Evolutionary conservation across 495 filamentous ascomycete species (phyloP).

Genomic region (Aspergillus baeticus): DNA sequence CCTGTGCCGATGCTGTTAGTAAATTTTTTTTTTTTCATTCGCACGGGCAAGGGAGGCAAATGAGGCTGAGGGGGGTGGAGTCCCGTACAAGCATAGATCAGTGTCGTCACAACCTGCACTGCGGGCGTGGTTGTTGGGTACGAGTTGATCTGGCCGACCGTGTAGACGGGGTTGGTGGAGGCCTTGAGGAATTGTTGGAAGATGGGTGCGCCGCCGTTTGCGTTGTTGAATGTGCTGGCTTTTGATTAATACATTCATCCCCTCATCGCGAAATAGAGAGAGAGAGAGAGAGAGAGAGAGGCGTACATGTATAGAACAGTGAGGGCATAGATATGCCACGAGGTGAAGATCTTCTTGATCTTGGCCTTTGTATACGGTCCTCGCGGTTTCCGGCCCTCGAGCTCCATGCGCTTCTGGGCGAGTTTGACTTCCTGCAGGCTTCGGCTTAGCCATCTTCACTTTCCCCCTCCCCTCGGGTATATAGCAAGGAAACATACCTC

Average conservation of each 20-base stretch:
- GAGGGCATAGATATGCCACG: conserved; percentile 52
- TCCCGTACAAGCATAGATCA: conserved; percentile 45
- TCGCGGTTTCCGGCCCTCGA: conserved; percentile 45
- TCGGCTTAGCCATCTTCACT: background rate
- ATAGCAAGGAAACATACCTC: conserved; percentile 22
- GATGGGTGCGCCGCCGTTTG: conserved; percentile 30
- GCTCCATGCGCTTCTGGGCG: conserved; percentile 45
- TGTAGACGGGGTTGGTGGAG: conserved; percentile 36
- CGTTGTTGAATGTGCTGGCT: conserved; percentile 39
- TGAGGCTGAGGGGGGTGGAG: background rate
- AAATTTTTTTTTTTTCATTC: background rate
- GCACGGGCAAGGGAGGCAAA: no score
- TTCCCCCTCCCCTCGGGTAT: no score
- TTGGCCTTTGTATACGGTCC: conserved; percentile 46
- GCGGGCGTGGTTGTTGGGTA: conserved; percentile 48
- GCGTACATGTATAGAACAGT: conserved; percentile 42
- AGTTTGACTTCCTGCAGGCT: conserved; percentile 41
- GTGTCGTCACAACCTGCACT: conserved; percentile 47
- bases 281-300: no score
- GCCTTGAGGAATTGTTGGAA: conserved; percentile 44
- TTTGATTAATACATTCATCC: background rate
- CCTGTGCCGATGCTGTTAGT: conserved; percentile 23
- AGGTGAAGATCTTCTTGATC: conserved; percentile 52
- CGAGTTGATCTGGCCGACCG: conserved; percentile 41
- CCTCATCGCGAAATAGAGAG: background rate